A percentile compares a stretch with the other conserved stretches of the same genome.
Evolutionary conservation across 2,329 filamentous ascomycete species (phyloP).

Genomic region (Stemphylium beticola): DNA sequence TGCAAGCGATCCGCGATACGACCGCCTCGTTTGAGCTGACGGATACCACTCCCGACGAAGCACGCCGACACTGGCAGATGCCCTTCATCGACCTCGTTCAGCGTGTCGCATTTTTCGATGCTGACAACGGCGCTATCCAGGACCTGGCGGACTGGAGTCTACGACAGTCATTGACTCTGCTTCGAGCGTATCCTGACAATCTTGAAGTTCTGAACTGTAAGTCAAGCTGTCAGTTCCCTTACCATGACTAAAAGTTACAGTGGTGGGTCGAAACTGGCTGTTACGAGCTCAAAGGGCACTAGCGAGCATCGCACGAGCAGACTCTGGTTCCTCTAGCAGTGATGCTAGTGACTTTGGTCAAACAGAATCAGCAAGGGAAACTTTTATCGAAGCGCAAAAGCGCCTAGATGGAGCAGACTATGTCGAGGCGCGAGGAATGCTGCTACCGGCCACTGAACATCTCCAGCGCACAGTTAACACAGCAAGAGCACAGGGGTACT

Average conservation of each 20-base stretch:
- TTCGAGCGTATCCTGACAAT: slow-evolving; percentile 54
- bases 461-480: slow-evolving; percentile 55
- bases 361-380: slow-evolving; percentile 13
- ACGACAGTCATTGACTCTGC: slow-evolving; percentile 54
- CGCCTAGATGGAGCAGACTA: slow-evolving; percentile 52
- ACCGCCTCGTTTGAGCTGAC: slow-evolving; percentile 25
- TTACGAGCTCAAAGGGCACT: slow-evolving; percentile 58
- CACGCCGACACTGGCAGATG: slow-evolving; percentile 30
- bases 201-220: slow-evolving; percentile 53
- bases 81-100: slow-evolving; percentile 54
- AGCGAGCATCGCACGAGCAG: slow-evolving; percentile 56
- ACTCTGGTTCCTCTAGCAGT: slow-evolving; percentile 49
- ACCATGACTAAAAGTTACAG: slow-evolving; percentile 35
- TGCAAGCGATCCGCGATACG: slow-evolving; percentile 26
- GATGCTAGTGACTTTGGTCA: slow-evolving; percentile 42
- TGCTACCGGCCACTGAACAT: slow-evolving; percentile 61
- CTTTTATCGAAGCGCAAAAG: neutral
- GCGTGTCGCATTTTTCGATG: slow-evolving; percentile 57
- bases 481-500: slow-evolving; percentile 47
- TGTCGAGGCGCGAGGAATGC: slow-evolving; percentile 59
- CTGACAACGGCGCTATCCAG: slow-evolving; percentile 53
- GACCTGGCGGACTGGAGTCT: slow-evolving; percentile 60
- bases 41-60: slow-evolving; percentile 21
- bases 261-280: slow-evolving; percentile 60
- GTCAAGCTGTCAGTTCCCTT: slow-evolving; percentile 6